A percentile compares a stretch with the other conserved stretches of the same genome.
Conservation (phyloP, 192 early-diverging fungal genomes). For the Coemansia sp. region DNA sequence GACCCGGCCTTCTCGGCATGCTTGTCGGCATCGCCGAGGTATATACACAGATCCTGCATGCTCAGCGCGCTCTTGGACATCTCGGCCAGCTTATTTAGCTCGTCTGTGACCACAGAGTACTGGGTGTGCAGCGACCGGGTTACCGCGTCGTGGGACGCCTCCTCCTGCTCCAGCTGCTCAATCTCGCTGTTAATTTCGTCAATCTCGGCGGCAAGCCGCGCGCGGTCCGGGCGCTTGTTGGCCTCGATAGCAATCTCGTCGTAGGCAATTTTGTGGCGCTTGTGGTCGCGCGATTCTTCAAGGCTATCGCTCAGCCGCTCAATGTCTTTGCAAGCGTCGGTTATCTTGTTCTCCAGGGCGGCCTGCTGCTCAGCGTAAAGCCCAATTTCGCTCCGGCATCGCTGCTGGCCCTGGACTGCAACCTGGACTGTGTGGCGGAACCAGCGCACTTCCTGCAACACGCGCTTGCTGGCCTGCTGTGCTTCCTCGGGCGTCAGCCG, state of each 20-base stretch:
- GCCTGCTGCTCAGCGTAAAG: slow-evolving; percentile 14
- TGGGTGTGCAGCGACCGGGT: slow-evolving; percentile 27
- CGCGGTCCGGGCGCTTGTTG: slow-evolving; percentile 30
- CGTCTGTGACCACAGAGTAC: slow-evolving; percentile 23
- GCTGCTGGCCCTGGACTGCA: slow-evolving; percentile 37
- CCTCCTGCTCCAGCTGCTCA: slow-evolving; percentile 39
- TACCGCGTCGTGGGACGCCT: slow-evolving; percentile 20
- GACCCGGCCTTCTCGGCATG: slow-evolving; percentile 14
- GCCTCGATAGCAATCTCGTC: slow-evolving; percentile 47
- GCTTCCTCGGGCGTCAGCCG: slow-evolving; percentile 27
- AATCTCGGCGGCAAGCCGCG: slow-evolving; percentile 22
- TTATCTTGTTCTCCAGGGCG: slow-evolving; percentile 12
- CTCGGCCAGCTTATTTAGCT: slow-evolving; percentile 30
- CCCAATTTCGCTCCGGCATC: slow-evolving; percentile 21
- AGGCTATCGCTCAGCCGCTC: slow-evolving; percentile 29
- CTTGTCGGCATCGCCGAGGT: slow-evolving; percentile 21
- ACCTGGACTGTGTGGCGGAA: slow-evolving; percentile 36
- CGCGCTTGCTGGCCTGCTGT: slow-evolving; percentile 14
- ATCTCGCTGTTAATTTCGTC: slow-evolving; percentile 25
- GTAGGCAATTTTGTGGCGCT: slow-evolving; percentile 48
- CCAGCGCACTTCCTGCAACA: slow-evolving; percentile 44
- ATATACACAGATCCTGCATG: slow-evolving; percentile 45
- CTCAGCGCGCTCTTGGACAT: slow-evolving; percentile 43
- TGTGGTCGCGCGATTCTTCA: slow-evolving; percentile 45
- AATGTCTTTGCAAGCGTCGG: slow-evolving; percentile 4